Conservation (phyloP, 495 filamentous ascomycete genomes). For the Daldinia concentrica region DNA sequence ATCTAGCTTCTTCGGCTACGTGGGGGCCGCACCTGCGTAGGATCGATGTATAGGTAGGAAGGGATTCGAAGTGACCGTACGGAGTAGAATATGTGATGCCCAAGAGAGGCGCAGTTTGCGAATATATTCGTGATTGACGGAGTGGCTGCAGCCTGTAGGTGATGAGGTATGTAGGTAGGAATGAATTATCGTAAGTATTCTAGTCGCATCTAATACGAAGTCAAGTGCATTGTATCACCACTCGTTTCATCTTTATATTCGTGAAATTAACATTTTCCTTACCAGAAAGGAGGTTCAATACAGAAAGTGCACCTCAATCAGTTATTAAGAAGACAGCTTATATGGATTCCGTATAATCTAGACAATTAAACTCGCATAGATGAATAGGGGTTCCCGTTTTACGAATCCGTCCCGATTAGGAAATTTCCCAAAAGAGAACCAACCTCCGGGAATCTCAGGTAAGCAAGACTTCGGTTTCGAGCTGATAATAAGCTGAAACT, state of each 20-base stretch:
- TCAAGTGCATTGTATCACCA: background rate
- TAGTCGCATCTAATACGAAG: background rate
- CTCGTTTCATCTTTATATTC: background rate
- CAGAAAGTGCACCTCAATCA: background rate
- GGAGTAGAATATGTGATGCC: background rate
- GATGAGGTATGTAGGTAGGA: too few species aligned
- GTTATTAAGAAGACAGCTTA: background rate
- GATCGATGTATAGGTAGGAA: background rate
- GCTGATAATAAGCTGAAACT: background rate
- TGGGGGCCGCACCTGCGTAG: background rate
- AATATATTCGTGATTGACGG: too few species aligned
- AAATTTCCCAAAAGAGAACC: slow-evolving; percentile 5
- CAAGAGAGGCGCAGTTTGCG: too few species aligned
- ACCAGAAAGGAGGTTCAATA: too few species aligned
- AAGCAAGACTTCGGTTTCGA: background rate
- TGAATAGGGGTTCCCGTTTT: slow-evolving; percentile 1
- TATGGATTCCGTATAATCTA: background rate
- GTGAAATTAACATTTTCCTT: too few species aligned
- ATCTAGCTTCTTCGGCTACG: background rate
- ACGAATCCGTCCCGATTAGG: background rate
- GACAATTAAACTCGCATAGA: background rate
- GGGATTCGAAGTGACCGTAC: background rate
- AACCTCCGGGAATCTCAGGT: background rate
- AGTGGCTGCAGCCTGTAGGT: background rate
- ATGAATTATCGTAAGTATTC: background rate